These are phyloP conservation scores for Stevia rebaudiana DNA, from an alignment of 140 eudicot genomes.

Conservation along the genomic window DNA sequence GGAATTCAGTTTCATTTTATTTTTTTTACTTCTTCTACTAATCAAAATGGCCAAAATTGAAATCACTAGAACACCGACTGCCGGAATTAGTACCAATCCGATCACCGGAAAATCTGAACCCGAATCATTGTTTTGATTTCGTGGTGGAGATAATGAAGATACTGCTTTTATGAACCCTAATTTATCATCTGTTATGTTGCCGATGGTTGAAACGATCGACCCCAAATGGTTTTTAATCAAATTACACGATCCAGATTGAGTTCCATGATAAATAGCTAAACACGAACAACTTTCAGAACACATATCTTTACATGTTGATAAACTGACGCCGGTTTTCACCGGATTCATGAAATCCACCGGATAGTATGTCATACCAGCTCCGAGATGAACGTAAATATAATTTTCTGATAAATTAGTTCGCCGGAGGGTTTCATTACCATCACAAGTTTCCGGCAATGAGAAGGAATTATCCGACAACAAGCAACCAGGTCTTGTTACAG, in stretches of 20 bases:
- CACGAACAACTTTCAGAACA: constrained; percentile 51
- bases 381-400: constrained; percentile 27
- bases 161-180: constrained; percentile 43
- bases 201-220: constrained; percentile 25
- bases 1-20: not conserved
- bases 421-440: not conserved
- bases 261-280: constrained; percentile 43
- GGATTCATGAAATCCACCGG: constrained; percentile 32
- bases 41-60: constrained; percentile 13
- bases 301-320: constrained; percentile 39
- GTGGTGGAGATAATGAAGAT: not conserved
- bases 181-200: not conserved
- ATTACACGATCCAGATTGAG: constrained; percentile 38
- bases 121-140: not conserved
- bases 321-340: constrained; percentile 5
- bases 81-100: constrained; percentile 32
- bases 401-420: not conserved
- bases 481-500: constrained; percentile 25
- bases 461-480: constrained; percentile 21
- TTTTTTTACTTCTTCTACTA: constrained; percentile 5
- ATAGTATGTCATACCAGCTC: constrained; percentile 38
- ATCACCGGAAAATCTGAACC: constrained; percentile 30
- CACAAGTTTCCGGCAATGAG: constrained; percentile 36
- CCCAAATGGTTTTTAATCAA: constrained; percentile 39
- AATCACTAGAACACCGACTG: constrained; percentile 29